These are phyloP conservation scores for Larix kaempferi DNA, from an alignment of 75 land plant species.

Conservation along the genomic window DNA sequence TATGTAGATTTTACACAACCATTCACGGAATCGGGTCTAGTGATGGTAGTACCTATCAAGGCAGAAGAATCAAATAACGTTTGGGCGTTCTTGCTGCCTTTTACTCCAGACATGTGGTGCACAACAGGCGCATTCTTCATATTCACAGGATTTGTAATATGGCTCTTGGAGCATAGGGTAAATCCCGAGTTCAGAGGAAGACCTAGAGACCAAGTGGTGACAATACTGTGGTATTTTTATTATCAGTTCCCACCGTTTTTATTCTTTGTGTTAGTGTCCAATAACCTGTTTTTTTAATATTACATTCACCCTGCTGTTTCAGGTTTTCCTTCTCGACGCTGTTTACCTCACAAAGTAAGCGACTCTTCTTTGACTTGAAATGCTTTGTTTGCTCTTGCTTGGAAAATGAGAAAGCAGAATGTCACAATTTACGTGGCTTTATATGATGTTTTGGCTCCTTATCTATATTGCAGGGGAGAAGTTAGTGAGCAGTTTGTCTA, in stretches of 20 bases:
- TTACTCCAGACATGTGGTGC: constrained; percentile 33
- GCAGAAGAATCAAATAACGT: constrained; percentile 8
- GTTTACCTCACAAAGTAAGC: not conserved
- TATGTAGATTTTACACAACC: constrained; percentile 32
- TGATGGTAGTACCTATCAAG: constrained; percentile 13
- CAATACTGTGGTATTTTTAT: constrained; percentile 16
- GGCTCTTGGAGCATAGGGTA: constrained; percentile 31
- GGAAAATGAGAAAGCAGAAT: no score
- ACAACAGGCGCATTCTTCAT: constrained; percentile 36
- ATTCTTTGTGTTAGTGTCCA: no score
- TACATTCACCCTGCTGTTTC: no score
- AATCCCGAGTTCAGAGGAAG: constrained; percentile 44
- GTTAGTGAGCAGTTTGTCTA: not conserved
- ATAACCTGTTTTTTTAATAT: no score
- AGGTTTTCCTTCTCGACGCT: constrained; percentile 8
- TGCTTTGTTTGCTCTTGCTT: not conserved
- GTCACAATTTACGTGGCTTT: not conserved
- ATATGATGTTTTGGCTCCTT: not conserved
- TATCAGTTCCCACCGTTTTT: not conserved
- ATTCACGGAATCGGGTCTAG: constrained; percentile 12
- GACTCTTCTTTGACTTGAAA: not conserved
- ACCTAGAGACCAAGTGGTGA: constrained; percentile 23
- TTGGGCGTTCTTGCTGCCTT: constrained; percentile 54
- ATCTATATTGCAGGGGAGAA: not conserved
- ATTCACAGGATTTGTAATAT: constrained; percentile 32